phyloP scores from a whole-genome alignment of 2,329 filamentous ascomycete species.

The Sarocladium strictum region DNA sequence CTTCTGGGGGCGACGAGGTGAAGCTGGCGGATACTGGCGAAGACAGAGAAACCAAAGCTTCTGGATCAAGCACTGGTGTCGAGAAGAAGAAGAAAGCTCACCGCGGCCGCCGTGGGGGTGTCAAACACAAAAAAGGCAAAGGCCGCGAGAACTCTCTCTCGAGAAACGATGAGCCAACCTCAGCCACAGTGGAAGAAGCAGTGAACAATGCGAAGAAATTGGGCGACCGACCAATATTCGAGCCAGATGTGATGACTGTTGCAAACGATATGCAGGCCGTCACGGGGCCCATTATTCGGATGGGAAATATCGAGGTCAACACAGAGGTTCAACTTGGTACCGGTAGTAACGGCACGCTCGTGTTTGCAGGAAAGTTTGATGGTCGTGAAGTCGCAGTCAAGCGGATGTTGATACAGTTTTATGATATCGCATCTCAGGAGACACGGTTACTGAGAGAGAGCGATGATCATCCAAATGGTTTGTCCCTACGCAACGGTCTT shows the following conservation, averaged over 20 bases:
- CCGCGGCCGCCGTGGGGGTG: slow-evolving; percentile 65
- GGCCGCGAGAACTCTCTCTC: slow-evolving; percentile 47
- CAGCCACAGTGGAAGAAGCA: slow-evolving; percentile 52
- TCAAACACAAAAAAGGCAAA: slow-evolving; percentile 57
- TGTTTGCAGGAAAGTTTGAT: slow-evolving; percentile 92
- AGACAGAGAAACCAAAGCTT: neutral
- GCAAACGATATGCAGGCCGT: slow-evolving; percentile 53
- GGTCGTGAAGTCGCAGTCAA: slow-evolving; percentile 92
- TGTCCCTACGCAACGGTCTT: slow-evolving; percentile 13
- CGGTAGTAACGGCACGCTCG: slow-evolving; percentile 94
- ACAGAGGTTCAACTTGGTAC: slow-evolving; percentile 60
- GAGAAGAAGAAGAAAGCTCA: slow-evolving; percentile 57
- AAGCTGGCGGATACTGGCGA: neutral
- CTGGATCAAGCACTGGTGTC: neutral
- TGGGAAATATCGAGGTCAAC: slow-evolving; percentile 60
- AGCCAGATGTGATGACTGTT: slow-evolving; percentile 53
- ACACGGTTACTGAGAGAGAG: slow-evolving; percentile 86
- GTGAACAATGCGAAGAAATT: slow-evolving; percentile 54
- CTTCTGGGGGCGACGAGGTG: neutral
- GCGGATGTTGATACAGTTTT: slow-evolving; percentile 93
- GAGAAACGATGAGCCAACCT: slow-evolving; percentile 36
- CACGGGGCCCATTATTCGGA: slow-evolving; percentile 52
- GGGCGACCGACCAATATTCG: slow-evolving; percentile 27
- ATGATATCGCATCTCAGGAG: slow-evolving; percentile 91
- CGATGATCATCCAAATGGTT: slow-evolving; percentile 85